Percentiles rank a stretch among this genome's conserved stretches.
Evolutionary conservation across 805 yeast genomes (phyloP).

Genomic region (Kodamaea hsintzibuensis): DNA sequence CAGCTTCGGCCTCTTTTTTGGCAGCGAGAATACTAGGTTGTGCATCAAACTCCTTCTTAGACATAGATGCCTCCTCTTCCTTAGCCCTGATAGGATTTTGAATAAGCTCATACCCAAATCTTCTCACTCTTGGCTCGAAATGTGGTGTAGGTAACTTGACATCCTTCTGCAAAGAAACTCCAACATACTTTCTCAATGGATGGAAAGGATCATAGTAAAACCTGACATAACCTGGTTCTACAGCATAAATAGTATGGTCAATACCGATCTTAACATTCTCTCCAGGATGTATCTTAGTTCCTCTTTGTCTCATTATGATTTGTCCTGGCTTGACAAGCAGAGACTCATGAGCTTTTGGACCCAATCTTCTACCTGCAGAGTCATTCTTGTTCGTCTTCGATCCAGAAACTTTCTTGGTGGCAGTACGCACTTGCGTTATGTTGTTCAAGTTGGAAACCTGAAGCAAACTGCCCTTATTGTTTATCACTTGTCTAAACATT

Average conservation of each 20-base stretch:
- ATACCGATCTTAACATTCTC: conserved; percentile 87
- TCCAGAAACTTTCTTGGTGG: conserved; percentile 93
- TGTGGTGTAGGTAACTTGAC: conserved; percentile 81
- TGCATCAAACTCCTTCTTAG: conserved; percentile 65
- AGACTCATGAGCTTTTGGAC: conserved; percentile 86
- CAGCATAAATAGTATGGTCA: conserved; percentile 89
- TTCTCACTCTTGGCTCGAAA: conserved; percentile 82
- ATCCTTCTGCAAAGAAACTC: conserved; percentile 72
- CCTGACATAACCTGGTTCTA: conserved; percentile 90
- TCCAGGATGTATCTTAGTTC: conserved; percentile 93
- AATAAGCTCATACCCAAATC: conserved; percentile 72
- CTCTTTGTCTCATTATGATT: conserved; percentile 90
- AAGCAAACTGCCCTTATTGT: conserved; percentile 4
- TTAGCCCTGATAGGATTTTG: conserved; percentile 50
- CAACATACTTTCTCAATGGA: conserved; percentile 87
- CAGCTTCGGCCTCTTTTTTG: conserved; percentile 35
- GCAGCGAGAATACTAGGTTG: conserved; percentile 51
- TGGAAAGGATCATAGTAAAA: conserved; percentile 95
- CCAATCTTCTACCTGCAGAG: conserved; percentile 92
- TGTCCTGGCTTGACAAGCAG: conserved; percentile 76
- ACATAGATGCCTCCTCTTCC: conserved; percentile 59
- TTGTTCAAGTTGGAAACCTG: conserved; percentile 5
- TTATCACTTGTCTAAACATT: conserved; percentile 6
- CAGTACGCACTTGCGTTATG: conserved; percentile 65
- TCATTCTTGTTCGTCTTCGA: conserved; percentile 93